Base-by-base conservation (phyloP, 345 rosid genomes). In the Sonneratia caseolaris region DNA sequence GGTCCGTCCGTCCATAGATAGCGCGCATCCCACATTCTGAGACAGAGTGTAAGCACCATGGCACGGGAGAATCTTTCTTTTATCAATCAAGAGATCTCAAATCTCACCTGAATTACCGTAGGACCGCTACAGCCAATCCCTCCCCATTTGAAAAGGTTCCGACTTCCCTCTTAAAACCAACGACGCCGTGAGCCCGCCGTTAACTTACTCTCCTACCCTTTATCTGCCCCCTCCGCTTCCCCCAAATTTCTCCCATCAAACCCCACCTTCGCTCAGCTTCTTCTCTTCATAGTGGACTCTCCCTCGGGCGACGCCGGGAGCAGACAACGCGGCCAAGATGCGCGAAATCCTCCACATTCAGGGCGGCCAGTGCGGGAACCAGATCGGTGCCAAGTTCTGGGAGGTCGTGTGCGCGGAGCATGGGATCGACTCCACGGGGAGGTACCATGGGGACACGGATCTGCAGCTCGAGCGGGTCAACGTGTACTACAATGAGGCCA, bases 321-420 rank as follows among this genome's bases (percentile, higher is more conserved):
- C 21, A 71, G 24, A 13, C 48, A 15, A 35, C 37, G 22, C 18
- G 27, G 1, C 55, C 38, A 86, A 80, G 77, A 89, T 89, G 91
- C 86, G 95, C 49, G 91, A 89, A 76, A 89, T 89, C 77, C 90
- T 89, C 71, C 94, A 89, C 76, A 81, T 89, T 43, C 94, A 89
- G 75, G 91, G 86, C 18, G 91, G 94, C 37, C 94, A 89, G 40
- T 89, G 94, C 65, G 91, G 94, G 22, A 89, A 89, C 85, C 94
- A 89, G 73, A 89, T 89, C 12, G 94, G 94, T 55, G 87, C 94
- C 15, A 89, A 89, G 73, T 89, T 89, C 82, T 89, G 94, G 94
- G 94, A 89, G 76, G 94, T 89, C 19, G 86, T 89, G 0, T 89
- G 94, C n/a, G 83, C 87, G 4, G 95, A 89, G 76, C 95, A 89